Percentiles rank a stretch among this genome's conserved stretches.
These are phyloP conservation scores for Forsythia suspensa DNA, from an alignment of 257 asterid species.

Conservation along the genomic window DNA sequence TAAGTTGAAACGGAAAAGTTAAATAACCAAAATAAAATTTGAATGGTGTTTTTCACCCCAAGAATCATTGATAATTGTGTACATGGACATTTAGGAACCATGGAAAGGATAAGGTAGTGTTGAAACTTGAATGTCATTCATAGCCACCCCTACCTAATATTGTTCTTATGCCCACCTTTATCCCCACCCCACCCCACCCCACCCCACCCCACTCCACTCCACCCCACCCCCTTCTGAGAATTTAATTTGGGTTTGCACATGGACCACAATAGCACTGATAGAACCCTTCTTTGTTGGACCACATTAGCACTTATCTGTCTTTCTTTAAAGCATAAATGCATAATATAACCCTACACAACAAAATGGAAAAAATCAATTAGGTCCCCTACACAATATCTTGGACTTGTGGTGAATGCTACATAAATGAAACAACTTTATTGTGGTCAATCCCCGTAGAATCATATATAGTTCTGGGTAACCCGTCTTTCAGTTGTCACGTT, in stretches of 20 bases:
- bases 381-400: not conserved
- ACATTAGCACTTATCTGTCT: not conserved
- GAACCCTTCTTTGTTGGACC: conserved; percentile 1
- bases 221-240: not conserved
- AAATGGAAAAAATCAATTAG: not conserved
- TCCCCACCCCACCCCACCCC: not conserved
- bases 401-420: not conserved
- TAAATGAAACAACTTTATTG: not conserved
- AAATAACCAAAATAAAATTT: not conserved
- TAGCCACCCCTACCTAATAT: not conserved
- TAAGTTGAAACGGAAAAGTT: not conserved
- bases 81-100: not conserved
- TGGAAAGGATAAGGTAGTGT: not conserved
- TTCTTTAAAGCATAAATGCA: not conserved
- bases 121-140: not conserved
- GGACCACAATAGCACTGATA: conserved; percentile 6
- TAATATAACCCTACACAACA: not conserved
- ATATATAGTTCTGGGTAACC: not conserved
- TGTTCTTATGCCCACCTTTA: not conserved
- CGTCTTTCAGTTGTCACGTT: not conserved
- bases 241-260: not conserved
- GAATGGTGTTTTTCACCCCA: not conserved
- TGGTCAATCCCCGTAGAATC: not conserved
- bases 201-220: not conserved
- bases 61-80: not conserved